Conservation (phyloP, 495 filamentous ascomycete genomes). For the Aeminium ludgeri region DNA sequence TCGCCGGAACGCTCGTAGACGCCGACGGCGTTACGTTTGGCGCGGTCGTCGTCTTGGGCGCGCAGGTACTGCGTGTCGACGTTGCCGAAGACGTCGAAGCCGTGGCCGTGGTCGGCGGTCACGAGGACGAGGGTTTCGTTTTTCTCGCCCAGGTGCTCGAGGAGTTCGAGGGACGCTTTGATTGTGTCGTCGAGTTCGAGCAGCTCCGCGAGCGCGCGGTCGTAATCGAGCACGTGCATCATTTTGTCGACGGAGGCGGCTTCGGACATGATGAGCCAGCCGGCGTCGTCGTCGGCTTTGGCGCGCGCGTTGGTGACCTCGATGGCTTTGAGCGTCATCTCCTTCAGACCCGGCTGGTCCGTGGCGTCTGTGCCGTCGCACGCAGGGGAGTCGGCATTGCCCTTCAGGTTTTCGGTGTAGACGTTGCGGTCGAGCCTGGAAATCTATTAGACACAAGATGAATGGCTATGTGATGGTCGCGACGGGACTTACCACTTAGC, state of each 20-base stretch:
- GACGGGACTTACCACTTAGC: constrained; percentile 49
- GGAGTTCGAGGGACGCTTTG: constrained; percentile 44
- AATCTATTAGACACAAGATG: too few species aligned
- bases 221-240: constrained; percentile 63
- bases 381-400: constrained; percentile 43
- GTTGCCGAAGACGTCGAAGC: constrained; percentile 46
- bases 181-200: constrained; percentile 63
- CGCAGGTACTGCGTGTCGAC: constrained; percentile 43
- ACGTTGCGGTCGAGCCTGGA: constrained; percentile 28
- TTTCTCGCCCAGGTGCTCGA: constrained; percentile 36
- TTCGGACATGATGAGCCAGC: constrained; percentile 64
- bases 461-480: too few species aligned
- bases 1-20: constrained; percentile 47
- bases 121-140: constrained; percentile 55
- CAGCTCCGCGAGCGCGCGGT: constrained; percentile 56
- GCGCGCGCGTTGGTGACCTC: constrained; percentile 48
- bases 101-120: constrained; percentile 63
- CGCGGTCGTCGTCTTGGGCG: constrained; percentile 39
- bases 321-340: constrained; percentile 68
- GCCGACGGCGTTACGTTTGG: constrained; percentile 51
- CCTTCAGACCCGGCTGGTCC: constrained; percentile 55
- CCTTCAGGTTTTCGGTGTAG: constrained; percentile 42
- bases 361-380: constrained; percentile 39
- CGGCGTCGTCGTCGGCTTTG: constrained; percentile 31
- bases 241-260: constrained; percentile 64